Conservation (phyloP, 768 basidiomycete species). For the Cystofilobasidium macerans region DNA sequence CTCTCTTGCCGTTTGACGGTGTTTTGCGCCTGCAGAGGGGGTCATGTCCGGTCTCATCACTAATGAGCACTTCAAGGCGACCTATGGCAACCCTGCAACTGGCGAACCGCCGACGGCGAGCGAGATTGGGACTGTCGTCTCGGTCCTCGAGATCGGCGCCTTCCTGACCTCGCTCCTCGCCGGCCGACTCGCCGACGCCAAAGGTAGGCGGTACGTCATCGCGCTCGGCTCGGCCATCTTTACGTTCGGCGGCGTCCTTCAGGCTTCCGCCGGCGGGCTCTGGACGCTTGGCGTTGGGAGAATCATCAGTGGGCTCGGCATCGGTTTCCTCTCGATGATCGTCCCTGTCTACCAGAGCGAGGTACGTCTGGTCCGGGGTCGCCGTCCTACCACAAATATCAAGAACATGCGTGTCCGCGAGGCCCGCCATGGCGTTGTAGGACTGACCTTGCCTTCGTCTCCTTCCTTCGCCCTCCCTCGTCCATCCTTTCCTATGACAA, state of each 20-base stretch:
- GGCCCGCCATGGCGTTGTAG: too few species aligned
- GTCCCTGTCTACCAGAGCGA: conserved; percentile 93
- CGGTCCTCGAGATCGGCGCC: conserved; percentile 14
- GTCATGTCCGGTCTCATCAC: conserved; percentile 25
- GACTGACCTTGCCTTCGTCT: too few species aligned
- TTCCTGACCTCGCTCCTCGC: conserved; percentile 79
- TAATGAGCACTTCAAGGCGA: conserved; percentile 16
- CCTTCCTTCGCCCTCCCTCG: too few species aligned
- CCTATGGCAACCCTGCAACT: conserved; percentile 11
- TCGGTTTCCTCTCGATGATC: conserved; percentile 82
- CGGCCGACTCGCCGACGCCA: conserved; percentile 72
- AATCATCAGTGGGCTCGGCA: conserved; percentile 74
- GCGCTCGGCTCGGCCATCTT: conserved; percentile 68
- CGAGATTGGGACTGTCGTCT: conserved; percentile 23
- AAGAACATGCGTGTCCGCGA: too few species aligned
- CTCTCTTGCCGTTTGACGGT: neutral
- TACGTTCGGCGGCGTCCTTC: conserved; percentile 64
- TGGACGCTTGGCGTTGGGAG: conserved; percentile 71
- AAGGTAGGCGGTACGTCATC: conserved; percentile 75
- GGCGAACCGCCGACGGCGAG: neutral
- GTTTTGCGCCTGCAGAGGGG: neutral
- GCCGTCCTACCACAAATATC: too few species aligned
- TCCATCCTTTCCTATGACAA: too few species aligned
- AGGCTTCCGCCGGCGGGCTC: conserved; percentile 67
- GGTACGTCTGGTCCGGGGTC: too few species aligned